Conservation (phyloP, 2,329 filamentous ascomycete genomes). For the Fusarium oxysporum region DNA sequence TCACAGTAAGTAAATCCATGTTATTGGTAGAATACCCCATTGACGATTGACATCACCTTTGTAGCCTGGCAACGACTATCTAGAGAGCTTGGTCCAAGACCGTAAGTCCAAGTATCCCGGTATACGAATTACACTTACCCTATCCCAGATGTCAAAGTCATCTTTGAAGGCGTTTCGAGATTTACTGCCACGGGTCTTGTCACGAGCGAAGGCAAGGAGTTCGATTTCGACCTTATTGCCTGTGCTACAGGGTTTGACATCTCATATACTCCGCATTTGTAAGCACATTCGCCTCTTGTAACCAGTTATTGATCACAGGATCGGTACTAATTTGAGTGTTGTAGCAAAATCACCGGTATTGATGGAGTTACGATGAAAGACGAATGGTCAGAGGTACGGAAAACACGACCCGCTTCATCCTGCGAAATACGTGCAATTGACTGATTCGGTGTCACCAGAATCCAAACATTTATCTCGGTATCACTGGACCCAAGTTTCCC, state of each 20-base stretch:
- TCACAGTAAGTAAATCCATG: not conserved
- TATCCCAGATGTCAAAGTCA: not conserved
- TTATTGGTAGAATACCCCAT: accelerated
- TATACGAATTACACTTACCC: no score
- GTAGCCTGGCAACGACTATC: not conserved
- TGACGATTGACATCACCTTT: accelerated
- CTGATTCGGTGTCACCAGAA: not conserved
- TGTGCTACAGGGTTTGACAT: not conserved
- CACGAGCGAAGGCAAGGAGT: not conserved
- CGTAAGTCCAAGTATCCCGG: not conserved
- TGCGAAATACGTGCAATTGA: not conserved
- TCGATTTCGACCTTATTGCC: not conserved
- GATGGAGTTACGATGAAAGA: not conserved
- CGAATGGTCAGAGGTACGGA: not conserved
- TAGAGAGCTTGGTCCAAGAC: not conserved
- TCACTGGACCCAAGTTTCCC: not conserved
- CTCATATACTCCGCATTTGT: not conserved
- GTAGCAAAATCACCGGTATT: not conserved
- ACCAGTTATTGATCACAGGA: accelerated
- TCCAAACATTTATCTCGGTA: not conserved
- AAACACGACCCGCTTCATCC: not conserved
- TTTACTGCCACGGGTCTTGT: not conserved
- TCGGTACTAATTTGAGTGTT: accelerated
- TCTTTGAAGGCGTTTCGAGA: not conserved
- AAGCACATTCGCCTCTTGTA: not conserved